A percentile compares a stretch with the other conserved stretches of the same genome.
Evolutionary conservation across 1,284 basidiomycete genomes (phyloP).

Genomic region (Thecaphora thlaspeos): DNA sequence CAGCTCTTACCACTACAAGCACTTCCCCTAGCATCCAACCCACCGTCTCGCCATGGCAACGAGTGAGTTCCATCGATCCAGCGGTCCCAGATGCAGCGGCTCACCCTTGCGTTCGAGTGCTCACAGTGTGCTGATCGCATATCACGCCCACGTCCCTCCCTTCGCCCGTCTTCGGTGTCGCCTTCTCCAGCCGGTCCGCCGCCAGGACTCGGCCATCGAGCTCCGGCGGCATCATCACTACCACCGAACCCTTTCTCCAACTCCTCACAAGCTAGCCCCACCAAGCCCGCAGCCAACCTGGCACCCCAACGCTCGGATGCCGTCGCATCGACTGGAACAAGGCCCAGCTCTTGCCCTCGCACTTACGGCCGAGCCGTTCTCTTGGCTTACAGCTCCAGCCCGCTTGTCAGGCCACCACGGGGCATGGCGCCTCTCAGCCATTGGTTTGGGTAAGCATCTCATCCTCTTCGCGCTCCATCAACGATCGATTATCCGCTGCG

Average conservation of each 20-base stretch:
- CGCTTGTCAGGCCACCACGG: constrained; percentile 70
- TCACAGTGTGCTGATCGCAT: too few relatives aligned
- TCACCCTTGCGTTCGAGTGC: too few relatives aligned
- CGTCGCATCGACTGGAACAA: too few relatives aligned
- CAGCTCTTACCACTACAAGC: too few relatives aligned
- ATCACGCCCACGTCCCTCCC: too few relatives aligned
- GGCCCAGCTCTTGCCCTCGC: constrained; percentile 13
- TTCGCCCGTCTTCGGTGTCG: not conserved
- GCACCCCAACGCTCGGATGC: too few relatives aligned
- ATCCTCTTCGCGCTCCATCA: too few relatives aligned
- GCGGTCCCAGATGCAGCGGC: too few relatives aligned
- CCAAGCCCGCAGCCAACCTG: not conserved
- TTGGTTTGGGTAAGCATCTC: constrained; percentile 76
- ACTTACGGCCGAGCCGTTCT: constrained; percentile 55
- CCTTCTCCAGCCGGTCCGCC: constrained; percentile 16
- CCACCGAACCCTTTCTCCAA: constrained; percentile 28
- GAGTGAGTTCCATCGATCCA: too few relatives aligned
- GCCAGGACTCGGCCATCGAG: constrained; percentile 32
- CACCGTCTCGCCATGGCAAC: too few relatives aligned
- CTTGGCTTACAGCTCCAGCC: constrained; percentile 70
- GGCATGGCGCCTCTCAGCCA: constrained; percentile 77
- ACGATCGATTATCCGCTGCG: too few relatives aligned
- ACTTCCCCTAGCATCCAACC: too few relatives aligned
- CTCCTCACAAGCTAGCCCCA: not conserved
- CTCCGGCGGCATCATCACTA: constrained; percentile 25